Conservation (phyloP, 805 yeast genomes). For the Yarrowia sp. region DNA sequence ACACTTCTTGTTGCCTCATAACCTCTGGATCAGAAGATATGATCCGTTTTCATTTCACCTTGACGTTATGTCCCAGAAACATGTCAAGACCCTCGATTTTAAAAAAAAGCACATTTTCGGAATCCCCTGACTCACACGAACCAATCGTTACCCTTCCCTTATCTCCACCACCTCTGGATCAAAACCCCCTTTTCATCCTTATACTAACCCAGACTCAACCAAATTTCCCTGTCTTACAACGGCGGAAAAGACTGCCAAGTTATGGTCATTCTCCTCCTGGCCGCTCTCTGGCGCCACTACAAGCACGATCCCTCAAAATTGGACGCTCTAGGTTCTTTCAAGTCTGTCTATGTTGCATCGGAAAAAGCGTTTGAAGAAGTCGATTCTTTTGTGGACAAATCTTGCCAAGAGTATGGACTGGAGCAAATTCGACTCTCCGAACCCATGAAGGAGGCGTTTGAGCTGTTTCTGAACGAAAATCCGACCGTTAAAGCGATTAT, state of each 20-base stretch:
- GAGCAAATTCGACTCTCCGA: conserved; percentile 52
- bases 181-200: background rate
- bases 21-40: no score
- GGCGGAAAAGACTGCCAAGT: conserved; percentile 98
- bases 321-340: conserved; percentile 50
- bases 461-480: conserved; percentile 60
- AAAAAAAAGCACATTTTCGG: no score
- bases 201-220: conserved; percentile 39
- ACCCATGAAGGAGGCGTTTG: conserved; percentile 73
- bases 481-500: conserved; percentile 72
- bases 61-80: no score
- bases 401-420: conserved; percentile 64
- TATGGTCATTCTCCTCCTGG: conserved; percentile 75
- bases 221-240: conserved; percentile 78
- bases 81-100: no score
- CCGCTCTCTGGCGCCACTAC: conserved; percentile 54
- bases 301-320: conserved; percentile 41
- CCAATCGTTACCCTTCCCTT: no score
- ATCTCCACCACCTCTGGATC: background rate
- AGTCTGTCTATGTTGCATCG: conserved; percentile 76
- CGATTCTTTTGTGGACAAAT: conserved; percentile 65
- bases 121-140: no score
- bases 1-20: no score
- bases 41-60: no score
- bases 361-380: conserved; percentile 76